These are phyloP conservation scores for Candida quercuum DNA, from an alignment of 805 yeast species.

Conservation along the genomic window DNA sequence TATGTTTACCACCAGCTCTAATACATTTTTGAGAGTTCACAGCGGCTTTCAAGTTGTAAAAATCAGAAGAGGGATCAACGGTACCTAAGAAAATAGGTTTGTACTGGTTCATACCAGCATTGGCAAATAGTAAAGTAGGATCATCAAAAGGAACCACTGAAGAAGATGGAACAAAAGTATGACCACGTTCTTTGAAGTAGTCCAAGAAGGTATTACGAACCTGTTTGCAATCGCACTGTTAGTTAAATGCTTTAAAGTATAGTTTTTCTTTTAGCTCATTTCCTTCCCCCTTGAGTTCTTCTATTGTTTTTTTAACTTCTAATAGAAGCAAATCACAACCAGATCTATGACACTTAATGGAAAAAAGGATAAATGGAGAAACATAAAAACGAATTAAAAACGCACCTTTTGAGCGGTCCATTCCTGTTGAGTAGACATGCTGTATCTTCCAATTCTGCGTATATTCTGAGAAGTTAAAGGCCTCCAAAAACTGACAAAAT, in stretches of 20 bases:
- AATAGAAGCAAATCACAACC: no score
- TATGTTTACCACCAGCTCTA: conserved; percentile 99
- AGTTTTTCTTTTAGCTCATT: no score
- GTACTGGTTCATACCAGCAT: conserved; percentile 99
- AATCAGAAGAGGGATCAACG: conserved; percentile 89
- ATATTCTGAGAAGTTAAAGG: conserved; percentile 4
- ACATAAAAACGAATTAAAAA: neutral
- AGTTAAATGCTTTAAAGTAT: no score
- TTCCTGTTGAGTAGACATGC: conserved; percentile 25
- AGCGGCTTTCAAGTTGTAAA: conserved; percentile 80
- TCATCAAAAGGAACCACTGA: conserved; percentile 97
- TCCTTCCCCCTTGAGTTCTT: no score
- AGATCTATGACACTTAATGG: no score
- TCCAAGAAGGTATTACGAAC: conserved; percentile 85
- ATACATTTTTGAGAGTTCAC: conserved; percentile 96
- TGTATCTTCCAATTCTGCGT: conserved; percentile 9
- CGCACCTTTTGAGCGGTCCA: conserved; percentile 26
- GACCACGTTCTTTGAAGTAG: conserved; percentile 63
- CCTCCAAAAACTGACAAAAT: conserved; percentile 8
- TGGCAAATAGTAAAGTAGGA: conserved; percentile 93
- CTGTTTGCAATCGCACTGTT: no score
- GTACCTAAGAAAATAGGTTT: conserved; percentile 97
- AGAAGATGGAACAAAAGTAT: conserved; percentile 85
- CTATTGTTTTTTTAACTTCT: no score
- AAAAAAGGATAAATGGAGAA: conserved; percentile 1